Base-by-base conservation (phyloP, 169 alveolate species). In the Theileria sp. region DNA sequence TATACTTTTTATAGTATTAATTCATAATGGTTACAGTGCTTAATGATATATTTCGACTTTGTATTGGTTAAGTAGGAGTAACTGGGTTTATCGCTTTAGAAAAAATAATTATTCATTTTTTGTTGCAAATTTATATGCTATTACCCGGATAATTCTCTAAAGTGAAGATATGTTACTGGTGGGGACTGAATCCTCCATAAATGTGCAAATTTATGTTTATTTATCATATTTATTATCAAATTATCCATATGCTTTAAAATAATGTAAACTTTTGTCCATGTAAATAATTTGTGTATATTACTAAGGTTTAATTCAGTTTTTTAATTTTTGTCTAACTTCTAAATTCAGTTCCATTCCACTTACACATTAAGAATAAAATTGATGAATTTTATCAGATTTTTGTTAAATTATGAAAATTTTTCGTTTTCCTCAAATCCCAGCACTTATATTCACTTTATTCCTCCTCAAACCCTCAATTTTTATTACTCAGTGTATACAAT, bases 31-130 rank as follows among this genome's bases (percentile, higher is more conserved):
- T 8, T 61, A 13, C 69, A 73, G 89, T 83, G 60, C 86, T 85
- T 3, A 85, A 85, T 51, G 91, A 85, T 70, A 72, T 85, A n/a
- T 85, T 85, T 79, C 79, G 91, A 69, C 64, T 85, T 54, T 85
- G 91, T 51, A 85, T 85, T n/a, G 91, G 91, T 12, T 85, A 36
- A 77, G 15, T 23, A 3, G 30, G 30, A 49, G 34, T 21, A 19
- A 30, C 13, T 66, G 2, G 8, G 34, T 66, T 13, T 8, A 21
- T 44, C 54, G 54, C 54, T 44, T 44, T 44, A 44, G 17, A 13
- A 44, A 44, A 44, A 10, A 44, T 44, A 10, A 44, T 44, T 44
- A 32, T 44, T 13, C 12, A 44, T 4, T 44, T 44, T 44, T 44
- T 44, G 17, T 0, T 44, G 17, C 54, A 44, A 44, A 13, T 44